A percentile compares a stretch with the other conserved stretches of the same genome.
Conservation (phyloP, 148 eudicot species). For the Cornus kousa region DNA sequence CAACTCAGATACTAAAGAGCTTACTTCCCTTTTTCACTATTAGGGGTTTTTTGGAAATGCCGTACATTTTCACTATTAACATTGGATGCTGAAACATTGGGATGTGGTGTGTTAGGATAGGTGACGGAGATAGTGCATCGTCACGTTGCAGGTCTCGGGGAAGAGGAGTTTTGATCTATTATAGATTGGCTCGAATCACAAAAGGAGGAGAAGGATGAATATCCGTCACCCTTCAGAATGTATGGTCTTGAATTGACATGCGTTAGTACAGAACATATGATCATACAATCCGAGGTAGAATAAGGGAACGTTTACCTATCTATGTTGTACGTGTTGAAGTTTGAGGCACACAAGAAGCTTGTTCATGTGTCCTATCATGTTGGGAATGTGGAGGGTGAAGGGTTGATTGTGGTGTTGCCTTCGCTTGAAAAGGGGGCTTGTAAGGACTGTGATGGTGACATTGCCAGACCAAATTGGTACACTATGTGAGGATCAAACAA, state of each 20-base stretch:
- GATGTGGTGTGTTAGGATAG: constrained; percentile 13
- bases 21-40: background rate
- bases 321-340: constrained; percentile 42
- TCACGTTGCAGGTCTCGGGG: constrained; percentile 33
- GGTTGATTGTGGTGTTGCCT: constrained; percentile 29
- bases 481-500: background rate
- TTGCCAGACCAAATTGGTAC: background rate
- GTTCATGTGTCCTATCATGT: constrained; percentile 53
- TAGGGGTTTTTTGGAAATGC: constrained; percentile 66
- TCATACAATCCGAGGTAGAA: constrained; percentile 1
- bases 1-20: no score
- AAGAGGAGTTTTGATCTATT: constrained; percentile 16
- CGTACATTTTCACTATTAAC: constrained; percentile 29
- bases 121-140: constrained; percentile 32
- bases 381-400: constrained; percentile 50
- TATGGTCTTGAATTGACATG: constrained; percentile 45
- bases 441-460: background rate
- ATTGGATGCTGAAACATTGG: background rate
- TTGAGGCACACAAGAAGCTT: constrained; percentile 46
- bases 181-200: constrained; percentile 28
- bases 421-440: background rate
- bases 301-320: constrained; percentile 9
- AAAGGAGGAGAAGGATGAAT: constrained; percentile 35
- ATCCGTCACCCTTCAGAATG: constrained; percentile 23
- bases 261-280: constrained; percentile 30